Base-by-base conservation (phyloP, 768 basidiomycete species). In the Leccinum truebloodii region DNA sequence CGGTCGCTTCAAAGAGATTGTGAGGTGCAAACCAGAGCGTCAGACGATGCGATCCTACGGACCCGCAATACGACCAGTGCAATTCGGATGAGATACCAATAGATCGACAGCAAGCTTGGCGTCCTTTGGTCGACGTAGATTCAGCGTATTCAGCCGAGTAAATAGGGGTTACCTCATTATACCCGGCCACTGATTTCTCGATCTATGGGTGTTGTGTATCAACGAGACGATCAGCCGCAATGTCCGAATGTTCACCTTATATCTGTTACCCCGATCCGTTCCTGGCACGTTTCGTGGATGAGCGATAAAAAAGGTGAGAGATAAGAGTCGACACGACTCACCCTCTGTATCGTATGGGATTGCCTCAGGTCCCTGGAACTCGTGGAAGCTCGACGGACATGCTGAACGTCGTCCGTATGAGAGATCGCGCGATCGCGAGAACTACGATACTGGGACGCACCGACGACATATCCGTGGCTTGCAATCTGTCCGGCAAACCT, bases 321-420 rank as follows among this genome's bases (percentile, higher is more conserved):
- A 39, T 3, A 1, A 39, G 34, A 32, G 51, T 20, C 51, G 28
- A 61, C 37, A 16, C n/a, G 10, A 49, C 16, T 32, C 4, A 88
- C 92, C 92, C 81, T 95, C 90, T 0, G 77, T 79, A 71, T 96
- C 94, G 70, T 98, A 98, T 0, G 93, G 83, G 62, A 98, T 88
- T 1, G 95, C 75, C 34, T 94, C 93, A 0, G 94, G 90, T 0
- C 91, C 89, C 69, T 93, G 85, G 58, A 96, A 98, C 70, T 98
- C 95, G 67, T 98, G 96, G 76, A 91, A 98, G 13, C 82, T 82
- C 4, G 90, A 93, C 1, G 92, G 92, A 58, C 88, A 91, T 4
- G 91, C 92, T 94, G 55, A 6, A 58, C 9, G 3, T 20, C 39
- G 26, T 53, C 6, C 39, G 6, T 18, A 2, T 65, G 56, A 66